phyloP scores from a whole-genome alignment of 2,329 filamentous ascomycete genomes.

The Cytospora schulzeri region DNA sequence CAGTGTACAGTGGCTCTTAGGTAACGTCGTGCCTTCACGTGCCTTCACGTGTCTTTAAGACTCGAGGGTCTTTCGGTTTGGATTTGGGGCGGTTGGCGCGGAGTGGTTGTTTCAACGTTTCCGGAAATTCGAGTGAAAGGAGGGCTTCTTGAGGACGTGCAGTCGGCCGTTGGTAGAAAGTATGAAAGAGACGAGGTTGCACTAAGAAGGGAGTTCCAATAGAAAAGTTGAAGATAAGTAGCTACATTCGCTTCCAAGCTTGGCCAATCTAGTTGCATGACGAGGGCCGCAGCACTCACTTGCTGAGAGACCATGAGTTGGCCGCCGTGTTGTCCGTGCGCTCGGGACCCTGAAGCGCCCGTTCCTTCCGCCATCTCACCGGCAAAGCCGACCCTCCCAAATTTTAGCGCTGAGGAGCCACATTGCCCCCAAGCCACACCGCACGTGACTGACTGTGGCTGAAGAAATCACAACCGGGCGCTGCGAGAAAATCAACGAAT shows the following conservation, averaged over 20 bases:
- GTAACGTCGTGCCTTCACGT: neutral
- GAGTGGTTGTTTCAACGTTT: constrained; percentile 19
- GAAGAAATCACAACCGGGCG: neutral
- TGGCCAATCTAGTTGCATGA: constrained; percentile 27
- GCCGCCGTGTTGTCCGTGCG: neutral
- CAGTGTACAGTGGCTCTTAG: constrained; percentile 5
- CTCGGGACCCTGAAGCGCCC: neutral
- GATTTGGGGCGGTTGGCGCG: constrained; percentile 18
- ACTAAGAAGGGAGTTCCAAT: constrained; percentile 16
- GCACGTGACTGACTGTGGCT: neutral
- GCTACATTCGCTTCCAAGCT: constrained; percentile 21
- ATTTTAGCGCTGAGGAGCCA: constrained; percentile 6
- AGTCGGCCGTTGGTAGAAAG: constrained; percentile 6
- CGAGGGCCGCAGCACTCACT: constrained; percentile 20
- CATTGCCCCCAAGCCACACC: neutral
- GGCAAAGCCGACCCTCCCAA: neutral
- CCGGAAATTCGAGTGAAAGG: constrained; percentile 5
- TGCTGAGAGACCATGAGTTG: neutral
- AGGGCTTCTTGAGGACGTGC: neutral
- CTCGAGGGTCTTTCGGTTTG: constrained; percentile 3
- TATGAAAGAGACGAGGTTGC: neutral
- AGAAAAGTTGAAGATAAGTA: constrained; percentile 21
- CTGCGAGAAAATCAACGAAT: constrained; percentile 18
- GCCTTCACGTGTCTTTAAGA: constrained; percentile 7
- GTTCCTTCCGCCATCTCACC: neutral